Evolutionary conservation across 2,329 filamentous ascomycete species (phyloP).

Genomic region (Aureobasidium sp.): DNA sequence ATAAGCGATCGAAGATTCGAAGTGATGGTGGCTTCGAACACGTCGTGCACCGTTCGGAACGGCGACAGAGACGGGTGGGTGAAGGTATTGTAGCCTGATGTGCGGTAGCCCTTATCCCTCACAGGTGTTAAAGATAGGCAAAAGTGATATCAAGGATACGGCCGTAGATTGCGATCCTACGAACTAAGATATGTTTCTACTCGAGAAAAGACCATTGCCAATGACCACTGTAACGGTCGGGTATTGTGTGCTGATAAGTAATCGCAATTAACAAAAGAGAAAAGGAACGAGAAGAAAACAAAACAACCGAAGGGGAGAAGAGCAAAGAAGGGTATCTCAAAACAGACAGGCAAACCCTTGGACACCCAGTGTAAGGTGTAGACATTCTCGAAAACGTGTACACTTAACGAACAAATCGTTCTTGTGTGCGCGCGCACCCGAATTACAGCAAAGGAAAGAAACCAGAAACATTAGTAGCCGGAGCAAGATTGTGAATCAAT

Average conservation of each 20-base stretch:
- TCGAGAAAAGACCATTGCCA: neutral
- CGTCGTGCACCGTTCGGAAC: neutral
- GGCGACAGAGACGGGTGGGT: neutral
- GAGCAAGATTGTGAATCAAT: neutral
- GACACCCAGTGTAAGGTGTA: neutral
- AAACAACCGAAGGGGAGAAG: neutral
- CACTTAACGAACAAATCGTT: neutral
- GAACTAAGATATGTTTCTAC: neutral
- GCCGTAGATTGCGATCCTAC: slow-evolving; percentile 6
- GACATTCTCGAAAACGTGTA: neutral
- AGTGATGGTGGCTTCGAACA: neutral
- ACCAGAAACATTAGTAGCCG: neutral
- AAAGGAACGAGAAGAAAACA: neutral
- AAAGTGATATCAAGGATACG: neutral
- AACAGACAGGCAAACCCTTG: slow-evolving; percentile 5
- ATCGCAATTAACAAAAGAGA: neutral
- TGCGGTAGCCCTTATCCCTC: neutral
- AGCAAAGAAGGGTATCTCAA: slow-evolving; percentile 11
- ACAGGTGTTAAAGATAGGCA: neutral
- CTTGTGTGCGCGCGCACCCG: neutral
- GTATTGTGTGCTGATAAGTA: slow-evolving; percentile 3
- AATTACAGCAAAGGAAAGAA: neutral
- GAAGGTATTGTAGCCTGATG: neutral
- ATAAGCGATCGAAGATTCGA: neutral
- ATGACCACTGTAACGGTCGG: slow-evolving; percentile 2